Conservation (phyloP, 768 basidiomycete genomes). For the Psilocybe subaeruginosa region DNA sequence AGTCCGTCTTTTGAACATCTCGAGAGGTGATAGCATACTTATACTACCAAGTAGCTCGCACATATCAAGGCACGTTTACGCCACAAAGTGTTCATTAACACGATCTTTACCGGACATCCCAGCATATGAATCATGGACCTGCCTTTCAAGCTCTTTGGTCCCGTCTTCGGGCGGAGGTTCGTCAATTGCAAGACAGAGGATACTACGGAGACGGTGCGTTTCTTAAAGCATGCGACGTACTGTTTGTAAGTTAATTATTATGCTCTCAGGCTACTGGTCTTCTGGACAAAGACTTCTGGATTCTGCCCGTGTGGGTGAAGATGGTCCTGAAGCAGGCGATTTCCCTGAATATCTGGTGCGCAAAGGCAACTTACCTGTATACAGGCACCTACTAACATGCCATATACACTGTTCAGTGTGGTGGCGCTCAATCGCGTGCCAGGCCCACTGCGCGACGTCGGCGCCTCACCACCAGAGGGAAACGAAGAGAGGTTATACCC, state of each 20-base stretch:
- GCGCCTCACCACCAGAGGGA: slow-evolving; percentile 32
- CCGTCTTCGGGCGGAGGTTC: slow-evolving; percentile 65
- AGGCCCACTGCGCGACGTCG: slow-evolving; percentile 55
- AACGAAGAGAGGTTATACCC: slow-evolving; percentile 43
- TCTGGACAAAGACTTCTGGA: slow-evolving; percentile 73
- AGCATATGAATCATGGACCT: slow-evolving; percentile 85
- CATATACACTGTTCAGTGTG: slow-evolving; percentile 51
- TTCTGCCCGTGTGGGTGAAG: slow-evolving; percentile 54
- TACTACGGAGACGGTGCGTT: slow-evolving; percentile 80
- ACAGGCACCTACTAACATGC: not conserved
- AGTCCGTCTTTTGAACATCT: slow-evolving; percentile 43
- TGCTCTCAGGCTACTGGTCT: slow-evolving; percentile 76
- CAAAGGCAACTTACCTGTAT: not conserved
- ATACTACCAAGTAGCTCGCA: slow-evolving; percentile 53
- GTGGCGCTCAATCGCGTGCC: slow-evolving; percentile 71
- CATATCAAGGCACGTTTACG: not conserved
- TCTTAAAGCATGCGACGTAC: not conserved
- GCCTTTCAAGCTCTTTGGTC: slow-evolving; percentile 79
- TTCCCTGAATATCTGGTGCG: slow-evolving; percentile 80
- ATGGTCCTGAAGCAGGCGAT: slow-evolving; percentile 55
- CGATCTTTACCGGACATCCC: not conserved
- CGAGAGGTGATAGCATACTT: slow-evolving; percentile 5
- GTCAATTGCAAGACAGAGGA: slow-evolving; percentile 68
- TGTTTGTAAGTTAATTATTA: not conserved
- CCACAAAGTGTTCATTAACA: not conserved